These are phyloP conservation scores for Stropharia rugosoannulata DNA, from an alignment of 768 basidiomycete genomes.

Conservation along the genomic window DNA sequence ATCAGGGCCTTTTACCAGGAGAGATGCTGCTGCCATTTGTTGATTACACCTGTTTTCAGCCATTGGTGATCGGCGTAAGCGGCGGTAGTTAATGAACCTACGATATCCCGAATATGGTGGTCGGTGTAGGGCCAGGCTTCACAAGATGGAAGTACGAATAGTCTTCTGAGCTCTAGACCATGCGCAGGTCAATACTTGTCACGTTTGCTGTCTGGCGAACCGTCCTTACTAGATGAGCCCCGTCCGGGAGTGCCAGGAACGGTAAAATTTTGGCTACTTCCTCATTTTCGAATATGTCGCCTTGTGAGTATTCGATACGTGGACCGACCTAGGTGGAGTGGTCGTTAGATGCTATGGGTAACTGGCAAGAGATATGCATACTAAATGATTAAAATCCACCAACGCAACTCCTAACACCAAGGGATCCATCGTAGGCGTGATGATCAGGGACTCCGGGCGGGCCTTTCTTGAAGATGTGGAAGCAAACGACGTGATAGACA, in stretches of 20 bases:
- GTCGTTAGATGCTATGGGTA: neutral
- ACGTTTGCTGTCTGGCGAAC: neutral
- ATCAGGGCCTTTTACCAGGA: slow-evolving; percentile 78
- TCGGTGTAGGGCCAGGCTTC: slow-evolving; percentile 63
- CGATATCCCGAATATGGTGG: slow-evolving; percentile 96
- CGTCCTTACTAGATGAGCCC: slow-evolving; percentile 82
- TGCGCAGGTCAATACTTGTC: slow-evolving; percentile 7
- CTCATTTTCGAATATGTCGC: slow-evolving; percentile 81
- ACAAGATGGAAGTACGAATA: slow-evolving; percentile 96
- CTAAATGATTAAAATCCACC: slow-evolving; percentile 95
- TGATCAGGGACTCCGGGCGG: slow-evolving; percentile 75
- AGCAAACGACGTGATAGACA: slow-evolving; percentile 61
- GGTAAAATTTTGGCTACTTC: slow-evolving; percentile 85
- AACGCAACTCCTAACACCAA: slow-evolving; percentile 85
- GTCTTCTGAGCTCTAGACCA: slow-evolving; percentile 76
- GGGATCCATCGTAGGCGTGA: slow-evolving; percentile 57
- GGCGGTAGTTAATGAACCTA: slow-evolving; percentile 35
- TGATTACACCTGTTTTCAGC: slow-evolving; percentile 77
- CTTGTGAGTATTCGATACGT: slow-evolving; percentile 80
- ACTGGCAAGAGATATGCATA: slow-evolving; percentile 33
- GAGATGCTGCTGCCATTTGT: slow-evolving; percentile 79
- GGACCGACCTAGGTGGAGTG: slow-evolving; percentile 72
- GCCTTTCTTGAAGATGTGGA: slow-evolving; percentile 69
- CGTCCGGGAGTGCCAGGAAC: slow-evolving; percentile 95
- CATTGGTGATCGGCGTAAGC: slow-evolving; percentile 4